Evolutionary conservation across 1,284 basidiomycete genomes (phyloP).

Genomic region (Rhizopogon hawkerae): DNA sequence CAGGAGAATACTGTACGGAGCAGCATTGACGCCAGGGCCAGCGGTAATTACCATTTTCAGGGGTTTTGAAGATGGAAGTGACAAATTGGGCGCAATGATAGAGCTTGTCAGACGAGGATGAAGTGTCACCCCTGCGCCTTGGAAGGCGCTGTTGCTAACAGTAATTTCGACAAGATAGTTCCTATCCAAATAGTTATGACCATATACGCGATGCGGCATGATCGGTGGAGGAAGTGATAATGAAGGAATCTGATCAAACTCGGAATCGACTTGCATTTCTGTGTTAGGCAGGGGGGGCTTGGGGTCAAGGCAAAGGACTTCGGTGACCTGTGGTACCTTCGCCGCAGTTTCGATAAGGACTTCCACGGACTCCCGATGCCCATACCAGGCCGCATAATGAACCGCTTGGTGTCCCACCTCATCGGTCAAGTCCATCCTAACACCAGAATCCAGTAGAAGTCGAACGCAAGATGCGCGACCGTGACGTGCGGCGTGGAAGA

Average conservation of each 20-base stretch:
- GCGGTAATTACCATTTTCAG: constrained; percentile 94
- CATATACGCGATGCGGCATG: constrained; percentile 90
- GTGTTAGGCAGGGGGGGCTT: constrained; percentile 12
- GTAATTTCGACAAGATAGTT: constrained; percentile 83
- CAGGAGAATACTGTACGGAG: constrained; percentile 82
- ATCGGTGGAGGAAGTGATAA: constrained; percentile 95
- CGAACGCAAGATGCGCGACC: constrained; percentile 75
- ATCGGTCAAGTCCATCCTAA: constrained; percentile 68
- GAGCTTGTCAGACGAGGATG: constrained; percentile 63
- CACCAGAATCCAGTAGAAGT: constrained; percentile 73
- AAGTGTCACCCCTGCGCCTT: constrained; percentile 40
- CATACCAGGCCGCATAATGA: constrained; percentile 98
- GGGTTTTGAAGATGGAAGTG: constrained; percentile 67
- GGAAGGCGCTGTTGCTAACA: constrained; percentile 59
- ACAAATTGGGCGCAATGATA: constrained; percentile 34
- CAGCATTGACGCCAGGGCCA: constrained; percentile 66
- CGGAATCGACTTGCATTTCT: constrained; percentile 32
- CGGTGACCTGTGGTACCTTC: constrained; percentile 13
- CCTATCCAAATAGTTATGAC: constrained; percentile 87
- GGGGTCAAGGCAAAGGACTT: constrained; percentile 4
- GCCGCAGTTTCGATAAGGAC: constrained; percentile 54
- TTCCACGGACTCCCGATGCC: constrained; percentile 74
- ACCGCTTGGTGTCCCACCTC: constrained; percentile 82
- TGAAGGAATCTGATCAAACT: constrained; percentile 86
- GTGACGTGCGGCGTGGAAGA: constrained; percentile 91